Evolutionary conservation across 208 protist species (phyloP), one percentile per base, ranked within the genome.

Genomic region (Leishmania martiniquensis): DNA sequence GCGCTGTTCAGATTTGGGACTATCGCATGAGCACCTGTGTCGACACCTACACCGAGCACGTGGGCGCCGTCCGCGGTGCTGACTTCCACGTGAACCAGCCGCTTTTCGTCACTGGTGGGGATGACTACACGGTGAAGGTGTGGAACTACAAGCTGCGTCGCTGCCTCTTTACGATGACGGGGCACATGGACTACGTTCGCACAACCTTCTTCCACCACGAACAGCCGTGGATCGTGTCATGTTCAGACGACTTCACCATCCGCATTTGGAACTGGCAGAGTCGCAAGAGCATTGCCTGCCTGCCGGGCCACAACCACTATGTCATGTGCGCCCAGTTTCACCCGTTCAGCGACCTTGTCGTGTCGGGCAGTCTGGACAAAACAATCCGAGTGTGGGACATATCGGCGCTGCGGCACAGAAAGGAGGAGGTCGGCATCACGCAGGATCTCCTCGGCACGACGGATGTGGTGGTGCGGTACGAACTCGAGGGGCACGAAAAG

Each of bases 301-400:
- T 99, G 52, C 98, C 99, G 25, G 99, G 98, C 22, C 95, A 98
- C 82, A 94, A 93, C 60, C 99, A 99, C 89, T 99, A 99, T 87
- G 99, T 99, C 29, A 99, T 99, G 99, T 99, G 94, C 80, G 99
- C 99, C 22, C 81, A 88, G 54, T 99, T 99, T 82, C 98, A 99
- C 88, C 98, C 98, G 20, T 90, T 81, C 63, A 91, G 95, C 29
- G 96, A 99, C 78, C 86, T 99, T 10, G 84, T 99, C 15, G 96
- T 99, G 10, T 99, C 98, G 0, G 99, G 97, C 22, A 99, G 99
- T 67, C 93, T 99, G 17, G 99, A 99, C 91, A 95, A 99, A 84
- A 99, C 99, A 29, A 96, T 99, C 52, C 94, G 99, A 20, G 93
- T 99, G n/a, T 99, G 99, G 99, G 99, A 99, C 87, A 98, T 99